phyloP scores from a whole-genome alignment of 805 yeast species.

The Myxozyma sirexii region DNA sequence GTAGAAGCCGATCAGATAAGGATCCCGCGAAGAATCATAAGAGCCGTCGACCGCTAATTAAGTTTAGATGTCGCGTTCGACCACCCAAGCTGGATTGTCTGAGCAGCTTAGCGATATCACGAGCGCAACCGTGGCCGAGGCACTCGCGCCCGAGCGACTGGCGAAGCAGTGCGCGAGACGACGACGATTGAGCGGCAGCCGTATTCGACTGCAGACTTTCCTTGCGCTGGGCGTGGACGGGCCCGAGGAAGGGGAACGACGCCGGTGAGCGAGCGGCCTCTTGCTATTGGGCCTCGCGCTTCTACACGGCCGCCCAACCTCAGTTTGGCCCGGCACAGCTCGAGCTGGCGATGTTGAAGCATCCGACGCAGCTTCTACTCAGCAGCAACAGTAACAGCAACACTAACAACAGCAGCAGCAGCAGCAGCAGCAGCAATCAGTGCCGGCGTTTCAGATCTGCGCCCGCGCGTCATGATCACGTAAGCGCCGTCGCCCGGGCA shows the following conservation, averaged over 20 bases:
- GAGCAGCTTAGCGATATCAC: too few species aligned
- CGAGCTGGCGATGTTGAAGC: slow-evolving; percentile 29
- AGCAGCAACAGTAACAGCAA: neutral
- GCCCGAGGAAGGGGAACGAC: slow-evolving; percentile 56
- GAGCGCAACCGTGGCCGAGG: slow-evolving; percentile 53
- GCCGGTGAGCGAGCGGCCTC: slow-evolving; percentile 33
- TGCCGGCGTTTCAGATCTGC: neutral
- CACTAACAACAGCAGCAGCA: too few species aligned
- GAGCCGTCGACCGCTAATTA: too few species aligned
- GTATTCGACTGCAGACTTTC: slow-evolving; percentile 82
- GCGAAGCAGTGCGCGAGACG: slow-evolving; percentile 49
- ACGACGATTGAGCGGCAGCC: slow-evolving; percentile 90
- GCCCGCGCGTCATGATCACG: neutral
- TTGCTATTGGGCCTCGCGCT: too few species aligned
- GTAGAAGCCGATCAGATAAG: too few species aligned
- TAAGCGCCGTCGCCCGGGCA: neutral
- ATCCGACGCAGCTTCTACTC: too few species aligned
- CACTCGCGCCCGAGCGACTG: slow-evolving; percentile 67
- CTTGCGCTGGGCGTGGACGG: slow-evolving; percentile 78
- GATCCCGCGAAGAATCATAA: too few species aligned
- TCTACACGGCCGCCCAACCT: too few species aligned
- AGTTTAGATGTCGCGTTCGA: too few species aligned
- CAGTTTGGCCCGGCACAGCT: slow-evolving; percentile 29
- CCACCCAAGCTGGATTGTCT: too few species aligned
- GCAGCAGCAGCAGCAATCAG: too few species aligned